Base-by-base conservation (phyloP, 1,139 yeast species). In the Suhomyces terraborum region DNA sequence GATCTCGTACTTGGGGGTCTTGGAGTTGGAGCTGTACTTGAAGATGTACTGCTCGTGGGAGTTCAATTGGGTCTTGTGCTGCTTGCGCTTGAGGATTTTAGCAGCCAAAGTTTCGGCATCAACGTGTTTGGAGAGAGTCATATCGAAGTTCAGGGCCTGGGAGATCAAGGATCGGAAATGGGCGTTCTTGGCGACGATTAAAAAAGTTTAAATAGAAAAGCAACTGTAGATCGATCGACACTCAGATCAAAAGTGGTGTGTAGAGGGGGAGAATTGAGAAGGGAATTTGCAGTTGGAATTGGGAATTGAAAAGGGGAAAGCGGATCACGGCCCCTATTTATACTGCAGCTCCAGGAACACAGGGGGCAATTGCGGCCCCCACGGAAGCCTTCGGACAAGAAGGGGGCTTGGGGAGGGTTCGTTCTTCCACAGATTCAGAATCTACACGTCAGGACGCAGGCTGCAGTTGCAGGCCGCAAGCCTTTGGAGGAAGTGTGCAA, bases 1-100 rank as follows among this genome's bases (percentile, higher is more conserved):
- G 37, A 88, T 69, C 44, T 67, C 66, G 64, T 73, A 79, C 55
- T 77, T 77, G 35, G 80, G 79, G 8, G 59, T 64, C 41, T 47
- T 58, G 55, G 46, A 42, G 36, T 66, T 62, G 43, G 73, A 55
- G 39, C 61, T 61, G 48, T 70, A 72, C 39, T 56, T 51, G 40
- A 65, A 67, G 39, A 67, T 59, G 50, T 58, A 69, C 39, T 62
- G 58, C 45, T 69, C 73, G 19, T 49, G 50, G 31, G 51, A 44
- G 48, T 46, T 52, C 49, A 67, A 56, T 26, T 55, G 54, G 25
- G 54, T 40, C 38, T 46, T 50, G 41, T 26, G 44, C 33, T 26
- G 44, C 33, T 29, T 36, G 31, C 58, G 54, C 32, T 57, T 53
- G 35, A 76, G 60, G 41, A 74, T 55, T 33, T 55, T 46, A 23